Base-by-base conservation (phyloP, 2,329 filamentous ascomycete genomes). In the Botrytis porri region DNA sequence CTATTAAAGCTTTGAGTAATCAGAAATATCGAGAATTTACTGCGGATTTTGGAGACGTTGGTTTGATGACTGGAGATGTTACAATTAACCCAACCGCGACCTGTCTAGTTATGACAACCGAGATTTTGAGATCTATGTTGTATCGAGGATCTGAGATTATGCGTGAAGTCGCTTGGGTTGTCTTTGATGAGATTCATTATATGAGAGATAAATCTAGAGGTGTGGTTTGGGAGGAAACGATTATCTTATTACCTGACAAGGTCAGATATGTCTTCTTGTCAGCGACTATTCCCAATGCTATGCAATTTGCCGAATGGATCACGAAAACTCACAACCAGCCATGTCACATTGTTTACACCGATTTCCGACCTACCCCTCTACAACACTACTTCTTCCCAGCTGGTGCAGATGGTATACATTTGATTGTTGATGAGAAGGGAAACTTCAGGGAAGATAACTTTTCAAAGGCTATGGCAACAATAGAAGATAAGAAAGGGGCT, bases 261-360 rank as follows among this genome's bases (percentile, higher is more conserved):
- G 97, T 99, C 77, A 93, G 94, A 84, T 99, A 98, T 80, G 97
- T 99, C 72, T 99, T 99, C 83, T 85, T 99, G 74, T 99, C 97
- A 45, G 96, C 96, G 75, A 99, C 97, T 2, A 99, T 99, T 75
- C 96, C 96, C 71, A 99, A 99, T 81, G 95, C 96, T 70, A 98
- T 98, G 89, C 96, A 99, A 82, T 99, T 99, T 79, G 96, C 96
- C 78, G 95, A 99, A 82, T 99, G 96, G 96, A 97, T 99, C 79
- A 94, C 93, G 78, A 98, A 98, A 84, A 98, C 95, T 73, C 97
- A 99, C 82, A 92, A 93, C 77, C 97, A 99, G 81, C 95, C 96
- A 10, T 99, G 96, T 78, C 97, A 99, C 86, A 97, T 99, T 75
- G 96, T 99, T 4, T 99, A 99, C 83, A 99, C 96, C 70, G 95